Evolutionary conservation across 805 yeast genomes (phyloP).

Genomic region (Dipodascopsis uninucleata): DNA sequence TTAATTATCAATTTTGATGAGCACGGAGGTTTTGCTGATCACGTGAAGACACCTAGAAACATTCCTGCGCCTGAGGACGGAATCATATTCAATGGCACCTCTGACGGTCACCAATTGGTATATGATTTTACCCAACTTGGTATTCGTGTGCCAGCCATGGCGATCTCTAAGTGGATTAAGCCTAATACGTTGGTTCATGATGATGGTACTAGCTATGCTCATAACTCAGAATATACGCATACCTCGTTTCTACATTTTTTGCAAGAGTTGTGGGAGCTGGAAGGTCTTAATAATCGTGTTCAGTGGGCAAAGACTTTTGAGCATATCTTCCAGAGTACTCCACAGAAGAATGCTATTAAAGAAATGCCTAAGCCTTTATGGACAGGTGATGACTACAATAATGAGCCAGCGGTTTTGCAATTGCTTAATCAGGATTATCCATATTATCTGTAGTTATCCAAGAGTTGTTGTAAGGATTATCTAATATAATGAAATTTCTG

Average conservation of each 20-base stretch:
- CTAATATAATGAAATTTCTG: no score
- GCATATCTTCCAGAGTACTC: no score
- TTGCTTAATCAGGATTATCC: neutral
- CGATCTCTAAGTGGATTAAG: neutral
- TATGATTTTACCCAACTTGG: neutral
- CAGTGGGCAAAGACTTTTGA: neutral
- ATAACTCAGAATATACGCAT: neutral
- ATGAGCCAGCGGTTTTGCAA: no score
- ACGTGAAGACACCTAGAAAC: neutral
- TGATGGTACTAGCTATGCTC: neutral
- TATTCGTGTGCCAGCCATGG: neutral
- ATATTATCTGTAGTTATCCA: neutral
- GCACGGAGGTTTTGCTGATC: neutral
- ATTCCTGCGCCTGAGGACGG: neutral
- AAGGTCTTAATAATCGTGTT: neutral
- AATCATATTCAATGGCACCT: neutral
- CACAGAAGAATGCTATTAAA: no score
- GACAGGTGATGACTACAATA: no score
- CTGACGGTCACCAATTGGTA: neutral
- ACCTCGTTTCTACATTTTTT: neutral
- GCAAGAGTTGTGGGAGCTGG: neutral
- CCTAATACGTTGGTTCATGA: neutral
- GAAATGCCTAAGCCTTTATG: no score
- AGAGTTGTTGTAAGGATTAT: no score
- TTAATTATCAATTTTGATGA: neutral